These are phyloP conservation scores for Agrocybe pediades DNA, from an alignment of 768 basidiomycete species.

Conservation along the genomic window DNA sequence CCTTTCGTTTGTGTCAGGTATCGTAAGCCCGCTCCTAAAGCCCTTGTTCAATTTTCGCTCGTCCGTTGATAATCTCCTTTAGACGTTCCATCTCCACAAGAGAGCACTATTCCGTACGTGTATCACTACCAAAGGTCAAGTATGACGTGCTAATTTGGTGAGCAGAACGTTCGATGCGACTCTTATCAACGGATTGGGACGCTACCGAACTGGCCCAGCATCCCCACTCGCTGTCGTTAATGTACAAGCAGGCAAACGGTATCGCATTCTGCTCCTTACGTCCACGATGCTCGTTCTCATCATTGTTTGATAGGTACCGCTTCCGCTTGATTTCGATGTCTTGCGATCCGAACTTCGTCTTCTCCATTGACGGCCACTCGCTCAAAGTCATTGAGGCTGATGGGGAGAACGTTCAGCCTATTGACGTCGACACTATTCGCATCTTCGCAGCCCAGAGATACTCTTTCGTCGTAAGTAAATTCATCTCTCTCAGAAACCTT, in stretches of 20 bases:
- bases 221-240: slow-evolving; percentile 44
- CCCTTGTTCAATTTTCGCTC: not conserved
- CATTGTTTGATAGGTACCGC: too few relatives aligned
- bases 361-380: slow-evolving; percentile 48
- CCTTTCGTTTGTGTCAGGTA: not conserved
- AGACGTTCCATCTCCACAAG: not conserved
- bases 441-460: slow-evolving; percentile 33
- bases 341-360: slow-evolving; percentile 45
- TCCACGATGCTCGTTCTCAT: too few relatives aligned
- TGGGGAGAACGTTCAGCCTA: slow-evolving; percentile 40
- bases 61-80: not conserved
- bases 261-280: not conserved
- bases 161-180: slow-evolving; percentile 32
- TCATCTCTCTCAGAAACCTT: not conserved
- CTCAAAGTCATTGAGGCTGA: slow-evolving; percentile 59
- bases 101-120: not conserved
- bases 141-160: not conserved
- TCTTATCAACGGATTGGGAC: slow-evolving; percentile 55
- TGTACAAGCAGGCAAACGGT: slow-evolving; percentile 36
- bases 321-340: slow-evolving; percentile 54
- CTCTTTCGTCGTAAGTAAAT: slow-evolving; percentile 3
- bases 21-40: not conserved
- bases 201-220: slow-evolving; percentile 41
- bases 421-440: slow-evolving; percentile 41
- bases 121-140: too few relatives aligned